phyloP scores from a whole-genome alignment of 192 early-diverging fungal species.

The Phlyctochytrium arcticum region DNA sequence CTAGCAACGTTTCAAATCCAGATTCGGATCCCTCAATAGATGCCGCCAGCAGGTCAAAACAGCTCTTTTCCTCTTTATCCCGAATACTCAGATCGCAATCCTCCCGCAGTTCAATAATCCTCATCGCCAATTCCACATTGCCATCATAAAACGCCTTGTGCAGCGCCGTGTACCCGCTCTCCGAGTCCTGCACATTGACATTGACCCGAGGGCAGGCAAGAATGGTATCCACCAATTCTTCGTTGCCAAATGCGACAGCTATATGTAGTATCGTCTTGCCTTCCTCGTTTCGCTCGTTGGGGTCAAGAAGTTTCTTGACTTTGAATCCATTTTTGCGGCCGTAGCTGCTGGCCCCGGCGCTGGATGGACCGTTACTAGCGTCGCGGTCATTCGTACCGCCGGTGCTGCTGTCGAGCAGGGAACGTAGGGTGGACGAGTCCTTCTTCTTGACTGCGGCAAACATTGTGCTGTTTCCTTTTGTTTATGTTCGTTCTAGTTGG shows the following conservation, averaged over 20 bases:
- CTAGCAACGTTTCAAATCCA: not conserved
- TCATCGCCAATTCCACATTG: slow-evolving; percentile 47
- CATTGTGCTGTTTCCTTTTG: not conserved
- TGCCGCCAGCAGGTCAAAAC: slow-evolving; percentile 42
- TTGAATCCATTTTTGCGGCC: not conserved
- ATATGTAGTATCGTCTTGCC: slow-evolving; percentile 25
- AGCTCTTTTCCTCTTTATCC: slow-evolving; percentile 50
- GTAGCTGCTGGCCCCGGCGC: slow-evolving; percentile 6
- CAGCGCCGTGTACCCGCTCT: slow-evolving; percentile 68
- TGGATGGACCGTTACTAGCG: not conserved
- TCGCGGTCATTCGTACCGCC: too few species aligned
- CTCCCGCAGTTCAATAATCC: slow-evolving; percentile 35
- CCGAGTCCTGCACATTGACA: slow-evolving; percentile 59
- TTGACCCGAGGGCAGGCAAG: slow-evolving; percentile 31
- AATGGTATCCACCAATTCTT: slow-evolving; percentile 9
- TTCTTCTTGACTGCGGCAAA: slow-evolving; percentile 11
- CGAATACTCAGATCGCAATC: slow-evolving; percentile 48
- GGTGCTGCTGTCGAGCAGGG: not conserved
- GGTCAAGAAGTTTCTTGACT: not conserved
- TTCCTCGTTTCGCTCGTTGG: slow-evolving; percentile 14
- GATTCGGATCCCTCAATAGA: not conserved
- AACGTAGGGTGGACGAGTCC: slow-evolving; percentile 8
- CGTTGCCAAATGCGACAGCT: slow-evolving; percentile 20
- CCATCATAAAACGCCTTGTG: slow-evolving; percentile 65
- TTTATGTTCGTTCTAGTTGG: not conserved